Percentiles rank a stretch among this genome's conserved stretches.
Evolutionary conservation across 1,284 basidiomycete species (phyloP).

Genomic region (Ganoderma sinense): DNA sequence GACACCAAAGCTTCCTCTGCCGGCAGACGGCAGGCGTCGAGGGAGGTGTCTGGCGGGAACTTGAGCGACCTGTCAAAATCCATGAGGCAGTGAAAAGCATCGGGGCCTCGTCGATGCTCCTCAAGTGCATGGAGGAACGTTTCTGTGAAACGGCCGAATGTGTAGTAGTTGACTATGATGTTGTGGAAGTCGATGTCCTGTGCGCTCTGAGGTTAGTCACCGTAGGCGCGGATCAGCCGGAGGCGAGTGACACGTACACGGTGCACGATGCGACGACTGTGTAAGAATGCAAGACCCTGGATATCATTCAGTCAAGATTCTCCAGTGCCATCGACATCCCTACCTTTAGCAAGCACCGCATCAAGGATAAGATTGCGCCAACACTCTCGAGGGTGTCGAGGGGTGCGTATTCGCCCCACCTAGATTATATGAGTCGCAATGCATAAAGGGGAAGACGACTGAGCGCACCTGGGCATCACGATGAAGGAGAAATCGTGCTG

Average conservation of each 20-base stretch:
- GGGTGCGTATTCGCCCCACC: slow-evolving; percentile 2
- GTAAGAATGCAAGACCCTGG: slow-evolving; percentile 13
- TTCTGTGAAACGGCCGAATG: too few species aligned
- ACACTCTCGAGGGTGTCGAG: neutral
- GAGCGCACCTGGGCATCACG: slow-evolving; percentile 17
- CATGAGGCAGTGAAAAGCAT: slow-evolving; percentile 15
- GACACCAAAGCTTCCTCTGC: slow-evolving; percentile 5
- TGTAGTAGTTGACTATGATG: neutral
- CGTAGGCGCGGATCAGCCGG: neutral
- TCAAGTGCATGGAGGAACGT: neutral
- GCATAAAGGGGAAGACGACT: neutral
- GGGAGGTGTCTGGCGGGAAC: slow-evolving; percentile 5
- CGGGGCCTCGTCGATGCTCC: slow-evolving; percentile 5
- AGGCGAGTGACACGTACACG: slow-evolving; percentile 3
- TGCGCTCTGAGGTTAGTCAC: neutral
- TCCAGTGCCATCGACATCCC: neutral
- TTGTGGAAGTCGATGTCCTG: slow-evolving; percentile 15
- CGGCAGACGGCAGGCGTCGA: slow-evolving; percentile 18
- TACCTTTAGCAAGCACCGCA: slow-evolving; percentile 11
- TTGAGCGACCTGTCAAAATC: slow-evolving; percentile 23
- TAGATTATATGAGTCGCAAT: neutral
- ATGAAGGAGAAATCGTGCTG: slow-evolving; percentile 11
- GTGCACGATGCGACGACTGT: slow-evolving; percentile 12
- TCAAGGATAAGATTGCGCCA: neutral
- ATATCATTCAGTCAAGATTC: neutral